Base-by-base conservation (phyloP, 1,139 yeast genomes). In the Dujonia santamariae region DNA sequence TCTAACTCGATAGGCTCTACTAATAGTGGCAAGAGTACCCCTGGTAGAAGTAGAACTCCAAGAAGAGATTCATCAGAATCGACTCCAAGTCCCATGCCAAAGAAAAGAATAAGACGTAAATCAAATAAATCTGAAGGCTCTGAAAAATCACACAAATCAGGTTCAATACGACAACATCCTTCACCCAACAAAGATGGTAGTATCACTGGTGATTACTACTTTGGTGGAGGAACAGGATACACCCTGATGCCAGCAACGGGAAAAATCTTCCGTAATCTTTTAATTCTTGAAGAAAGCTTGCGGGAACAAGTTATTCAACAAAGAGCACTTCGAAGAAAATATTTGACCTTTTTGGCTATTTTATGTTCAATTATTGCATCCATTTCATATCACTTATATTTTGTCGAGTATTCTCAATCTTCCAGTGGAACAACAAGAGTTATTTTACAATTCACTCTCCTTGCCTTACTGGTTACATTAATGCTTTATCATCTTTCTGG, bases 401-500 rank as follows among this genome's bases (percentile, higher is more conserved):
- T 65, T 26, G 46, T 51, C 26, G 59, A 56, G 27, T 36, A 45
- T 21, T 30, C 48, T 5, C 22, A 40, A 12, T 47, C 53, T 1
- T 38, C 54, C 13, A 46, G 46, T 15, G 67, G 67, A 1, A 45
- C 78, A 39, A 36, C 50, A 9, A 54, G 80, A 35, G 71, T 80
- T 19, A 50, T 71, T 1, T 60, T 80, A 31, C 83, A 83, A 48
- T 76, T 90, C 34, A 58, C 78, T 11, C 69, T 85, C 19, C 63
- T 85, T 18, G 85, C 90, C 28, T 75, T 84, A 17, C 46, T 74
- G 12, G 78, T 88, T 25, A 85, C 96, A 0, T 61, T 88, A 36
- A 71, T 80, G 30, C 64, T 92, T 29, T 92, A 87, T 58, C 88
- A 85, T 50, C 61, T 92, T 25, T 84, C 95, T 19, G 98, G 97